phyloP scores from a whole-genome alignment of 2,329 filamentous ascomycete species.

The Aspergillus sp. region DNA sequence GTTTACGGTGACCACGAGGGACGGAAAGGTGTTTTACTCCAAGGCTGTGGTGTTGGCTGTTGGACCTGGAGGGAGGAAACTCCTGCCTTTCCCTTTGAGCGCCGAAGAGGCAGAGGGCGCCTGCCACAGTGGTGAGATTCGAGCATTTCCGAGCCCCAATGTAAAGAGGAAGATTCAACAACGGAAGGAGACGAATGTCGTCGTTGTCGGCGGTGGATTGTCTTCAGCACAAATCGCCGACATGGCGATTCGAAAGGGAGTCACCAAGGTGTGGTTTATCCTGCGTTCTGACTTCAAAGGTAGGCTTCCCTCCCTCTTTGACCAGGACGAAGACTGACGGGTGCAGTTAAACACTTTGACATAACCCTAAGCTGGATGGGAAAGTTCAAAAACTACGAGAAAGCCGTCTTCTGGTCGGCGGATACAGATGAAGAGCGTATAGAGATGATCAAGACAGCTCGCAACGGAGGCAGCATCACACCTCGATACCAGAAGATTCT shows the following conservation, averaged over 20 bases:
- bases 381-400: conserved; percentile 76
- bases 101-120: conserved; percentile 48
- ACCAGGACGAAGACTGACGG: background rate
- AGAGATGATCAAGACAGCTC: conserved; percentile 63
- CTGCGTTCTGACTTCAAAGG: conserved; percentile 58
- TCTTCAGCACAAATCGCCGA: conserved; percentile 74
- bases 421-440: conserved; percentile 69
- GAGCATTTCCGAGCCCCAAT: conserved; percentile 55
- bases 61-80: conserved; percentile 64
- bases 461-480: conserved; percentile 75
- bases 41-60: conserved; percentile 68
- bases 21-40: conserved; percentile 54
- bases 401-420: conserved; percentile 74
- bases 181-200: conserved; percentile 57
- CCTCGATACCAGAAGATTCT: conserved; percentile 67
- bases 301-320: conserved; percentile 24
- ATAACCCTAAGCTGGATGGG: conserved; percentile 76
- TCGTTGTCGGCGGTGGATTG: conserved; percentile 73
- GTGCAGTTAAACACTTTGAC: conserved; percentile 70
- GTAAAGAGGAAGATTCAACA: conserved; percentile 55
- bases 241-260: conserved; percentile 62
- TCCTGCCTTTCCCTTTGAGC: conserved; percentile 42
- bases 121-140: conserved; percentile 66
- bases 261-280: conserved; percentile 67
- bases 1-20: conserved; percentile 64